A percentile compares a stretch with the other conserved stretches of the same genome.
These are phyloP conservation scores for Trichaptum fuscoviolaceum DNA, from an alignment of 768 basidiomycete genomes.

Conservation along the genomic window DNA sequence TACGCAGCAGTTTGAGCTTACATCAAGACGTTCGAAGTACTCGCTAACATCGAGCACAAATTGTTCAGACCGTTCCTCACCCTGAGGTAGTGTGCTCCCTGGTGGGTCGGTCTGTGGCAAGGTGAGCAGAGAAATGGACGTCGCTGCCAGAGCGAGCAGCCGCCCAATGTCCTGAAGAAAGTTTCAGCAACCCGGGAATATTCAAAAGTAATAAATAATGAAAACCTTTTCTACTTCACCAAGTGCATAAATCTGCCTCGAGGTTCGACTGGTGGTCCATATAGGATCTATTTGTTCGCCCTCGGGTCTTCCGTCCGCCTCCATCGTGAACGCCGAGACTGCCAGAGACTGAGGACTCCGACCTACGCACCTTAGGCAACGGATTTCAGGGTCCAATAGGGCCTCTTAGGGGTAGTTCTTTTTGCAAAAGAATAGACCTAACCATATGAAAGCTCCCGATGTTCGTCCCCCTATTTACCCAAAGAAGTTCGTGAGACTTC, in stretches of 20 bases:
- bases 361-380: too few species aligned
- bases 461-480: too few species aligned
- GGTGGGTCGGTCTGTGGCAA: slow-evolving; percentile 77
- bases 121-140: slow-evolving; percentile 72
- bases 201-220: not conserved
- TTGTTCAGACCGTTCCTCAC: slow-evolving; percentile 79
- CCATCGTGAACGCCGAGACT: not conserved
- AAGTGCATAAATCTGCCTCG: slow-evolving; percentile 74
- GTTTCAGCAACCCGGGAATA: not conserved
- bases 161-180: slow-evolving; percentile 64
- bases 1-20: slow-evolving; percentile 31
- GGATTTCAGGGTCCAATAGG: too few species aligned
- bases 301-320: slow-evolving; percentile 8
- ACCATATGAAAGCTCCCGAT: too few species aligned
- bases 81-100: slow-evolving; percentile 65
- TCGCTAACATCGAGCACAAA: slow-evolving; percentile 82
- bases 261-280: slow-evolving; percentile 77
- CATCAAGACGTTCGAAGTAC: slow-evolving; percentile 80
- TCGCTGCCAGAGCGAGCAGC: slow-evolving; percentile 68
- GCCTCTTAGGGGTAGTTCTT: too few species aligned
- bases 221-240: slow-evolving; percentile 75
- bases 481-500: too few species aligned
- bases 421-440: too few species aligned
- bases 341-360: too few species aligned
- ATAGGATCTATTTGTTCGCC: slow-evolving; percentile 60